These are phyloP conservation scores for Trichoderma semiorbis DNA, from an alignment of 2,329 filamentous ascomycete species.

Conservation along the genomic window DNA sequence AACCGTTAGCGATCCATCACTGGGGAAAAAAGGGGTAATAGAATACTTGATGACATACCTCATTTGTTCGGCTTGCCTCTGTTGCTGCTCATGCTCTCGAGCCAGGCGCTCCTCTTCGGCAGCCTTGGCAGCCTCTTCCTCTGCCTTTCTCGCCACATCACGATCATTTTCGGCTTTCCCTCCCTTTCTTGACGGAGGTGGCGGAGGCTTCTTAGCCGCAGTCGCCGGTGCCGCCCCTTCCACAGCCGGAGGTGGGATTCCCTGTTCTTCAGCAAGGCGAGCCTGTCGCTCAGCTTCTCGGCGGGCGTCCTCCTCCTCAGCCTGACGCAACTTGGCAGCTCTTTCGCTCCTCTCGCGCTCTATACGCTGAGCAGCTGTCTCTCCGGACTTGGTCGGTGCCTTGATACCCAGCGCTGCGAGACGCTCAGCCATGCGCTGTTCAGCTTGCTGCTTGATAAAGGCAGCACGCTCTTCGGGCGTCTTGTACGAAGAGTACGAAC, in stretches of 20 bases:
- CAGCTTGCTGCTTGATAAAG: slow-evolving; percentile 95
- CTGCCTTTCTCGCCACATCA: slow-evolving; percentile 53
- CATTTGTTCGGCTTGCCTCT: slow-evolving; percentile 67
- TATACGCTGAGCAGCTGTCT: slow-evolving; percentile 76
- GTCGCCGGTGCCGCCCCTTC: slow-evolving; percentile 41
- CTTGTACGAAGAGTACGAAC: slow-evolving; percentile 78
- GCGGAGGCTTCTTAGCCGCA: slow-evolving; percentile 64
- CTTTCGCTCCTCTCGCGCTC: slow-evolving; percentile 87
- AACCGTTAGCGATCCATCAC: slow-evolving; percentile 27
- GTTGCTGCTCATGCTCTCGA: slow-evolving; percentile 72
- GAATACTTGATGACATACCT: slow-evolving; percentile 63
- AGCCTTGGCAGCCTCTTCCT: slow-evolving; percentile 57
- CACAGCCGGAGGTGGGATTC: slow-evolving; percentile 55
- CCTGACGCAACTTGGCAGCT: slow-evolving; percentile 80
- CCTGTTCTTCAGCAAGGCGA: slow-evolving; percentile 75
- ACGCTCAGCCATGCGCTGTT: slow-evolving; percentile 94
- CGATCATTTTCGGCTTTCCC: slow-evolving; percentile 59
- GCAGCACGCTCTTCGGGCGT: slow-evolving; percentile 91
- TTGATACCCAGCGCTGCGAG: slow-evolving; percentile 91
- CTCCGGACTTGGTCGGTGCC: slow-evolving; percentile 71
- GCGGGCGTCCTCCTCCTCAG: slow-evolving; percentile 89
- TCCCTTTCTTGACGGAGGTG: slow-evolving; percentile 74
- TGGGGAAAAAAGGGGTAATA: background rate
- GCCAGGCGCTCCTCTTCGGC: slow-evolving; percentile 64
- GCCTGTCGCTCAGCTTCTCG: slow-evolving; percentile 84